A percentile compares a stretch with the other conserved stretches of the same genome.
These are phyloP conservation scores for Dunaliella sp. DNA, from an alignment of 139 green algal species.

Conservation along the genomic window DNA sequence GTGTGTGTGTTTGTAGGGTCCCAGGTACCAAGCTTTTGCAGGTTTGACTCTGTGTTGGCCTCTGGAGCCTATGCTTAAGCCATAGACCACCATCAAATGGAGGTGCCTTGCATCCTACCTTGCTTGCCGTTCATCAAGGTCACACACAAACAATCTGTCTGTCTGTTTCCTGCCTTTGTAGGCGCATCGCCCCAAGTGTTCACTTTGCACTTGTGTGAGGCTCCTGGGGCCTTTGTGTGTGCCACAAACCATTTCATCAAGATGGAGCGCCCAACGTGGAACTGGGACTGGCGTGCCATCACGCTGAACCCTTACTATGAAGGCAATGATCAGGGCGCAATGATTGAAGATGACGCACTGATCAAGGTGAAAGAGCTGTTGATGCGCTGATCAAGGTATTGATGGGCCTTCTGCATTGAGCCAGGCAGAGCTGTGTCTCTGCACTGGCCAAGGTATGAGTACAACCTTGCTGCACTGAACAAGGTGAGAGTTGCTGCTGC, in stretches of 20 bases:
- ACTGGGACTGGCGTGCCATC: slow-evolving; percentile 53
- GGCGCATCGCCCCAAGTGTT: slow-evolving; percentile 6
- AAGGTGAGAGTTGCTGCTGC: no score
- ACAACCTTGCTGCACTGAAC: no score
- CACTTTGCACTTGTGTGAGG: slow-evolving; percentile 50
- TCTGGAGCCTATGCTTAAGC: no score
- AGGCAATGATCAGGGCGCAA: slow-evolving; percentile 43
- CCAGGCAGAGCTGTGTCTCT: background rate
- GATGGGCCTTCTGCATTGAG: background rate
- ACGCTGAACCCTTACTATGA: slow-evolving; percentile 53
- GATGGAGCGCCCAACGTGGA: slow-evolving; percentile 28
- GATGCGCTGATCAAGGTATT: no score
- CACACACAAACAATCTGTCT: no score
- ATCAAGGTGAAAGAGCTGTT: slow-evolving; percentile 37
- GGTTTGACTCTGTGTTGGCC: no score
- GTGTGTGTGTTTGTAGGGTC: no score
- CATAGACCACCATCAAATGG: no score
- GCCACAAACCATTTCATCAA: slow-evolving; percentile 54
- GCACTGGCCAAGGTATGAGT: background rate
- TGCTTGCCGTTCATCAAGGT: no score
- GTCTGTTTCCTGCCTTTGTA: background rate
- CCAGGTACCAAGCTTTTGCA: no score
- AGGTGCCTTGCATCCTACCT: no score
- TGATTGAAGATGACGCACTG: slow-evolving; percentile 57
- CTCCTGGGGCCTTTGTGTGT: slow-evolving; percentile 49